These are phyloP conservation scores for Zygotorulaspora mrakii DNA, from an alignment of 1,139 yeast genomes.

Conservation along the genomic window DNA sequence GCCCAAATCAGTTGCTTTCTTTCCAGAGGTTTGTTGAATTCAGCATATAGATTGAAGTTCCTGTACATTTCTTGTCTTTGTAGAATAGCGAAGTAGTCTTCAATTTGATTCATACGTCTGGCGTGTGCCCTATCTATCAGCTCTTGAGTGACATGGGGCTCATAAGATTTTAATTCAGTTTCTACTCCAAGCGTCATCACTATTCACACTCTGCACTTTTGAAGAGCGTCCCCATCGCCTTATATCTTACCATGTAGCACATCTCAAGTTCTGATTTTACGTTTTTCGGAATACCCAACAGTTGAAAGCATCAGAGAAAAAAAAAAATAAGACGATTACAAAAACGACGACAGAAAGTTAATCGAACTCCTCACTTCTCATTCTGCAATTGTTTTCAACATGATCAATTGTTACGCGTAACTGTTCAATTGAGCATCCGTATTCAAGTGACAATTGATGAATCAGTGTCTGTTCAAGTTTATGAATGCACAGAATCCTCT, in stretches of 20 bases:
- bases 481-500: constrained; percentile 13
- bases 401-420: constrained; percentile 14
- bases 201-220: no score
- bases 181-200: no score
- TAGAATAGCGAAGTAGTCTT: constrained; percentile 29
- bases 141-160: not conserved
- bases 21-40: constrained; percentile 16
- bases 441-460: constrained; percentile 17
- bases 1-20: constrained; percentile 14
- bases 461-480: constrained; percentile 19
- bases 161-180: no score
- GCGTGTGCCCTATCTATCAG: constrained; percentile 29
- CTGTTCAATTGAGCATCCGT: constrained; percentile 19
- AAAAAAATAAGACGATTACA: not conserved
- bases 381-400: constrained; percentile 16
- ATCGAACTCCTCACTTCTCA: not conserved
- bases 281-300: no score
- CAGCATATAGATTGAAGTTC: constrained; percentile 27
- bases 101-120: constrained; percentile 31
- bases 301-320: no score
- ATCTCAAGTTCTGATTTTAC: no score
- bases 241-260: no score
- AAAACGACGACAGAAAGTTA: not conserved
- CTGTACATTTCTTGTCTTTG: constrained; percentile 30
- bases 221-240: no score